Evolutionary conservation across 2,329 filamentous ascomycete species (phyloP).

Genomic region (Chalaropsis ovoidea): DNA sequence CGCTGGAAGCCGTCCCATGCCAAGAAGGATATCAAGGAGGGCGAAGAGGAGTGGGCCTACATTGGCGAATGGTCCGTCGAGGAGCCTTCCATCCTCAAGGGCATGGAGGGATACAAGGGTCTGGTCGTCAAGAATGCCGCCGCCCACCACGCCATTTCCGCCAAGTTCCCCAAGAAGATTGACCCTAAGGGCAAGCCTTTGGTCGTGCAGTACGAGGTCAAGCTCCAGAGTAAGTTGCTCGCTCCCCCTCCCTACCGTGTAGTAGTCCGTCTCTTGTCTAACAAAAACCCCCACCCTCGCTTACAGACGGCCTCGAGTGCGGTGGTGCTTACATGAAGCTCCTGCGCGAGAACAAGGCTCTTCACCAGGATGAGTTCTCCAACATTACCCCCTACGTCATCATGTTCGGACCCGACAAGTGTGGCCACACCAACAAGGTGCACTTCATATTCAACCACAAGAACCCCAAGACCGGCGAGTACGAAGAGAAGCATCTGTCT

Average conservation of each 20-base stretch:
- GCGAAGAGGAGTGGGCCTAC: conserved; percentile 86
- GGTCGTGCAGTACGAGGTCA: conserved; percentile 98
- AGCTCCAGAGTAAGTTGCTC: conserved; percentile 75
- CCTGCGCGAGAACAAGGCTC: conserved; percentile 91
- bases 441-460: conserved; percentile 99
- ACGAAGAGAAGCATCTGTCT: conserved; percentile 98
- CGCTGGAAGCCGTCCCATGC: conserved; percentile 92
- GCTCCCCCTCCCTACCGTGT: neutral
- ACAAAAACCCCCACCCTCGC: neutral
- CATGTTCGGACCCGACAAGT: conserved; percentile 99
- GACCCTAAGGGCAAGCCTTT: conserved; percentile 96
- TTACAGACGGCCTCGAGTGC: conserved; percentile 79
- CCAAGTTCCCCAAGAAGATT: conserved; percentile 94
- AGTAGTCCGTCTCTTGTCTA: neutral
- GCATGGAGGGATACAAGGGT: conserved; percentile 89
- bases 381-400: conserved; percentile 96
- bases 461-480: conserved; percentile 99
- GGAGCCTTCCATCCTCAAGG: conserved; percentile 82
- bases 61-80: conserved; percentile 94
- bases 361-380: conserved; percentile 95
- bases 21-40: conserved; percentile 76
- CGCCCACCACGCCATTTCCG: conserved; percentile 97
- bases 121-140: conserved; percentile 96
- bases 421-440: conserved; percentile 96
- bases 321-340: conserved; percentile 99